Percentiles rank a stretch among this genome's conserved stretches.
These are phyloP conservation scores for Leucocoprinus sp. DNA, from an alignment of 768 basidiomycete species.

Conservation along the genomic window DNA sequence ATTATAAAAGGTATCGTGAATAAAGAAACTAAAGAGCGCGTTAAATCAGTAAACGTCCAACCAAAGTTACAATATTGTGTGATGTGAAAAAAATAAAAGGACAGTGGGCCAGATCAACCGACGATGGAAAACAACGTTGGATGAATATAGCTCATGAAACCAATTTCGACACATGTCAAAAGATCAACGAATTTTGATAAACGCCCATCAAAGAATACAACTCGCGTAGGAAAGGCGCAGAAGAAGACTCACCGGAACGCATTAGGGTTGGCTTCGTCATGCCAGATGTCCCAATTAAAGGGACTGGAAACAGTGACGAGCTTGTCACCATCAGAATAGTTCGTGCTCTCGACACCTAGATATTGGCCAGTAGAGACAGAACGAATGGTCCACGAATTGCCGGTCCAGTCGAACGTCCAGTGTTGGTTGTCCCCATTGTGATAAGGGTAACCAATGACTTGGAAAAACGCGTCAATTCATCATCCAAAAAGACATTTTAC, in stretches of 20 bases:
- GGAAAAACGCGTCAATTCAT: background rate
- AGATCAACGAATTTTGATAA: background rate
- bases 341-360: constrained; percentile 28
- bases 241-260: constrained; percentile 32
- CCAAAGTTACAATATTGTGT: background rate
- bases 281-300: constrained; percentile 43
- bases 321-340: constrained; percentile 30
- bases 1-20: constrained; percentile 33
- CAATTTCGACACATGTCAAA: background rate
- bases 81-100: background rate
- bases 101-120: no score
- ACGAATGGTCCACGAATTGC: constrained; percentile 33
- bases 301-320: constrained; percentile 29
- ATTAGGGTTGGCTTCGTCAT: constrained; percentile 29
- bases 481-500: no score
- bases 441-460: constrained; percentile 42
- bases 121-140: no score
- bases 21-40: constrained; percentile 34
- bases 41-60: no score
- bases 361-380: constrained; percentile 32
- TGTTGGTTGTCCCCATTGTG: constrained; percentile 43
- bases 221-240: background rate
- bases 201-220: background rate
- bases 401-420: constrained; percentile 41
- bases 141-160: background rate